Conservation (phyloP, 1,284 basidiomycete genomes). For the Ganoderma sinense region DNA sequence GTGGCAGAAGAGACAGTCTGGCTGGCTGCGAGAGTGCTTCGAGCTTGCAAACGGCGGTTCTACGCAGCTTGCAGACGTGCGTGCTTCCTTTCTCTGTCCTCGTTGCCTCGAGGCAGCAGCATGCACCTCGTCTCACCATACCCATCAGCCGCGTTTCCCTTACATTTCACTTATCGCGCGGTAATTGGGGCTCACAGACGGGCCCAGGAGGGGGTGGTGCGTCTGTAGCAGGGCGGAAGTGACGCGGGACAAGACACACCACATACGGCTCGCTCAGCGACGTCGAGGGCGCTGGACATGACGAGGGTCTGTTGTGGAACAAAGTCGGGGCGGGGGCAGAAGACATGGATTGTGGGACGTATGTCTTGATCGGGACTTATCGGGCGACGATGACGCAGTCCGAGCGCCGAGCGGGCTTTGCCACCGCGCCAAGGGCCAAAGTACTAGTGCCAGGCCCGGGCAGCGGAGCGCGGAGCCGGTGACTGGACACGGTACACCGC, state of each 20-base stretch:
- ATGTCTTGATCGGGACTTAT: conserved; percentile 26
- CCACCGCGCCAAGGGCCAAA: not conserved
- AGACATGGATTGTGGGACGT: conserved; percentile 15
- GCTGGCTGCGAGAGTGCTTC: conserved; percentile 31
- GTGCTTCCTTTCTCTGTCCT: conserved; percentile 42
- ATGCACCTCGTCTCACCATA: conserved; percentile 32
- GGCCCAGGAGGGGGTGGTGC: not conserved
- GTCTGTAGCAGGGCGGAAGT: not conserved
- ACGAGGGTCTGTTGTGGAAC: conserved; percentile 2
- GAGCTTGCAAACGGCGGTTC: conserved; percentile 36
- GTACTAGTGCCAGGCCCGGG: conserved; percentile 16
- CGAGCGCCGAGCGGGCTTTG: not conserved
- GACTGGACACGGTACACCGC: conserved; percentile 16
- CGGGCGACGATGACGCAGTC: conserved; percentile 26
- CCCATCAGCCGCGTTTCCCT: conserved; percentile 19
- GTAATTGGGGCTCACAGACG: not conserved
- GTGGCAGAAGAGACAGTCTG: conserved; percentile 30
- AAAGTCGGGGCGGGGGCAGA: conserved; percentile 16
- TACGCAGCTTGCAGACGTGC: conserved; percentile 32
- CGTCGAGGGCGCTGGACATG: not conserved
- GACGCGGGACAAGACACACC: not conserved
- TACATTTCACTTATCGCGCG: conserved; percentile 25
- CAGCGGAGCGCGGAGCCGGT: not conserved
- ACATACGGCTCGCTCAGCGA: not conserved
- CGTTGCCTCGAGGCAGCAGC: conserved; percentile 44